phyloP scores from a whole-genome alignment of 1,284 basidiomycete genomes.

The Mycena citricolor region DNA sequence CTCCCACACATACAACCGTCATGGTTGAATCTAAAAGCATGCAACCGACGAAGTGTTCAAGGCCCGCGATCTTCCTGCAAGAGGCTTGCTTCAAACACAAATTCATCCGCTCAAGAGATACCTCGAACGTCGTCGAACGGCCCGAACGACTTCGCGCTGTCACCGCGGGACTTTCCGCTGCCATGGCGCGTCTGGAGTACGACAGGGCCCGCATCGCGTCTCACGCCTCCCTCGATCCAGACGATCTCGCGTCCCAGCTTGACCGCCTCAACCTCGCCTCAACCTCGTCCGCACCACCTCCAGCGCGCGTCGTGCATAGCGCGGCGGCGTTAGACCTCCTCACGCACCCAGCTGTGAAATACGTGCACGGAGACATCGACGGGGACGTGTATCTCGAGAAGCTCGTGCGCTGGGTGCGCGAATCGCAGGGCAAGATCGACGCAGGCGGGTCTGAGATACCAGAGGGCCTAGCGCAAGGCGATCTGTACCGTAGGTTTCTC shows the following conservation, averaged over 20 bases:
- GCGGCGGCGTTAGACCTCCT: conserved; percentile 54
- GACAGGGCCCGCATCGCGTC: conserved; percentile 6
- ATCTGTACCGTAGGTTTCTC: conserved; percentile 72
- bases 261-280: conserved; percentile 50
- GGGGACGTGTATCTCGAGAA: conserved; percentile 68
- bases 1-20: too few relatives aligned
- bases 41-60: too few relatives aligned
- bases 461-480: conserved; percentile 68
- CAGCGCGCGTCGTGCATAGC: conserved; percentile 51
- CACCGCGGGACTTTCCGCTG: conserved; percentile 76
- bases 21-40: too few relatives aligned
- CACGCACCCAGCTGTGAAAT: conserved; percentile 65
- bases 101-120: conserved; percentile 75
- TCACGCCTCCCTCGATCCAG: conserved; percentile 30
- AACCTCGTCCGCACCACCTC: conserved; percentile 19
- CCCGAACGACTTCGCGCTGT: conserved; percentile 87
- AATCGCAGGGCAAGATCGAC: conserved; percentile 66
- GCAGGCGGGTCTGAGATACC: conserved; percentile 81
- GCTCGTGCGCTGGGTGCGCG: conserved; percentile 58
- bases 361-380: conserved; percentile 70
- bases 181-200: conserved; percentile 69
- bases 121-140: conserved; percentile 79
- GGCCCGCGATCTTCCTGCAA: conserved; percentile 53
- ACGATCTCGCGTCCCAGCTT: conserved; percentile 58
- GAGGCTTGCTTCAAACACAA: conserved; percentile 72